Evolutionary conservation across 208 protist genomes (phyloP).

Genomic region (Leishmania mexicana): DNA sequence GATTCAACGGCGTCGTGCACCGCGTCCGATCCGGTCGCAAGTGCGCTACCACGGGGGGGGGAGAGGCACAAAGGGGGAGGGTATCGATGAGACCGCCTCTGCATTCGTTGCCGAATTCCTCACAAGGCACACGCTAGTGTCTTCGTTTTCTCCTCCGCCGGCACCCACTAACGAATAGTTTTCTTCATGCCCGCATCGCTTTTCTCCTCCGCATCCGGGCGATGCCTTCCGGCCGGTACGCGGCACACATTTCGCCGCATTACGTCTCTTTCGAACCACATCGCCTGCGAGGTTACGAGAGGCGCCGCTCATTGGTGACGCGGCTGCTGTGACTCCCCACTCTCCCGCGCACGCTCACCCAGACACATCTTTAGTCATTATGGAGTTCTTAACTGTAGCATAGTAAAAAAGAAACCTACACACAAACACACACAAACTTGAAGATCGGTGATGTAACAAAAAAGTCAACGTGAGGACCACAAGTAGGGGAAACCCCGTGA

Average conservation of each 20-base stretch:
- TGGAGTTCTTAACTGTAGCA: slow-evolving; percentile 33
- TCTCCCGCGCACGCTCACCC: background rate
- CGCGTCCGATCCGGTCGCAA: background rate
- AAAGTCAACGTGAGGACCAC: background rate
- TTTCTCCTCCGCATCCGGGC: background rate
- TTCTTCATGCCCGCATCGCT: background rate
- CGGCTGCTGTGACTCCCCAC: background rate
- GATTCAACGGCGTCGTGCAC: background rate
- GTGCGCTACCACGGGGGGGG: background rate
- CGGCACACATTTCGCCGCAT: background rate
- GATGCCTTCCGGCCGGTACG: background rate
- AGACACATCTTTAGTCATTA: slow-evolving; percentile 21
- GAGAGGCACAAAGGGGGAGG: background rate
- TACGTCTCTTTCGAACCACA: background rate
- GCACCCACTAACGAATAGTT: background rate
- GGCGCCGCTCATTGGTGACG: background rate
- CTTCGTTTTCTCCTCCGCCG: background rate
- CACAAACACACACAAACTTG: background rate
- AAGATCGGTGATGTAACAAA: background rate
- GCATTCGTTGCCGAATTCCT: background rate
- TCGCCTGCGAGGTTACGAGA: background rate
- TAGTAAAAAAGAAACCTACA: slow-evolving; percentile 13
- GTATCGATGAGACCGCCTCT: background rate
- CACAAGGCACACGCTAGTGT: background rate
- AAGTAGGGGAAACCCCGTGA: background rate